Percentiles rank a stretch among this genome's conserved stretches.
Conservation (phyloP, 202 grass and related monocot genomes). For the Eragrostis tef region DNA sequence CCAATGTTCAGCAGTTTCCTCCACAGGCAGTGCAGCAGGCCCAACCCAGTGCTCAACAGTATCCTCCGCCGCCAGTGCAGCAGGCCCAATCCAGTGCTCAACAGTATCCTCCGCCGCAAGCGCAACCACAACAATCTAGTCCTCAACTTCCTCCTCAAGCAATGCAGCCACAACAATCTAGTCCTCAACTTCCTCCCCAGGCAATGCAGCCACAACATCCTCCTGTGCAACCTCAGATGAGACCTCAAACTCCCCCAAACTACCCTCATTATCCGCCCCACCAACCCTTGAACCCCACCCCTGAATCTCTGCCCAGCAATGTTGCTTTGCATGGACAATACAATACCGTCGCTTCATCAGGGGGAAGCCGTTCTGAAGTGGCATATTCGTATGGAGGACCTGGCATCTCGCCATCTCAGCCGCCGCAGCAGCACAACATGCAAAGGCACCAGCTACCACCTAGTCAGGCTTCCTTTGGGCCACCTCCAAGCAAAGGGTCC, state of each 20-base stretch:
- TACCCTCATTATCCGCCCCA: conserved; percentile 75
- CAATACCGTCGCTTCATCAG: conserved; percentile 54
- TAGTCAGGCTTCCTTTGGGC: conserved; percentile 60
- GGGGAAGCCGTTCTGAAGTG: conserved; percentile 56
- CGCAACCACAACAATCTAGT: conserved; percentile 57
- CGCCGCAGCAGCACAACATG: conserved; percentile 50
- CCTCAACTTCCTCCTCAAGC: conserved; percentile 61
- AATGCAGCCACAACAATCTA: conserved; percentile 56
- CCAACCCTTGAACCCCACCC: conserved; percentile 61
- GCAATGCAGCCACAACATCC: conserved; percentile 57
- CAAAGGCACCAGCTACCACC: conserved; percentile 67
- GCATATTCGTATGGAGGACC: conserved; percentile 66
- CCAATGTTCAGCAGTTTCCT: conserved; percentile 52
- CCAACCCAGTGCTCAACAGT: conserved; percentile 51
- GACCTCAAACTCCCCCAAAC: conserved; percentile 67
- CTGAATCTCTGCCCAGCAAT: conserved; percentile 67
- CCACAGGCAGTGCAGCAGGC: conserved; percentile 40
- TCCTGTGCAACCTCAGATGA: conserved; percentile 60
- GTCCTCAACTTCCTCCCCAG: conserved; percentile 58
- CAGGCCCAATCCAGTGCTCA: conserved; percentile 52
- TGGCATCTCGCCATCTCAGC: conserved; percentile 50
- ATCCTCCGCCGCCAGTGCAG: conserved; percentile 30
- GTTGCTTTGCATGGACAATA: conserved; percentile 66
- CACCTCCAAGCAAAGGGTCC: conserved; percentile 57
- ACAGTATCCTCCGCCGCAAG: conserved; percentile 37